Evolutionary conservation across 2,329 filamentous ascomycete genomes (phyloP).

Genomic region (Epichloe amarillans): DNA sequence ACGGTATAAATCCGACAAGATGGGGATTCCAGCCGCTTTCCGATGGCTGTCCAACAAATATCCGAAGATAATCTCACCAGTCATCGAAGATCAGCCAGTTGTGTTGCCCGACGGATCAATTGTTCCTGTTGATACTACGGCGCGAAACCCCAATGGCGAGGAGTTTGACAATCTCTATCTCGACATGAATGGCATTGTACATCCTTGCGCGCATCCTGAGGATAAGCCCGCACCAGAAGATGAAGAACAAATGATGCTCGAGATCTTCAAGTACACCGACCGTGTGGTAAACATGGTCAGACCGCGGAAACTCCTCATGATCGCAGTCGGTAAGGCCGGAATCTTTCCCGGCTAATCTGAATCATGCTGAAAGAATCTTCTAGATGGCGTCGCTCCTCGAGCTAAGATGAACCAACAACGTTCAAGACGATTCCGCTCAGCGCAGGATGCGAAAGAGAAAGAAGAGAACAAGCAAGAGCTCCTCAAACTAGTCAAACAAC

Average conservation of each 20-base stretch:
- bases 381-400: slow-evolving; percentile 90
- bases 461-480: slow-evolving; percentile 84
- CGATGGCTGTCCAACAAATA: slow-evolving; percentile 96
- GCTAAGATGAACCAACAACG: slow-evolving; percentile 99
- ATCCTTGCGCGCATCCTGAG: slow-evolving; percentile 96
- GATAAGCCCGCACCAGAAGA: slow-evolving; percentile 81
- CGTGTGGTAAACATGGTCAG: slow-evolving; percentile 98
- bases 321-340: slow-evolving; percentile 65
- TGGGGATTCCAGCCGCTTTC: slow-evolving; percentile 93
- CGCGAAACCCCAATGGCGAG: slow-evolving; percentile 89
- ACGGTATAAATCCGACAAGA: slow-evolving; percentile 21
- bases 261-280: slow-evolving; percentile 97
- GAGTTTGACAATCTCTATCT: slow-evolving; percentile 97
- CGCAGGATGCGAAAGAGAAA: slow-evolving; percentile 88
- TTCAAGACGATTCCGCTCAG: slow-evolving; percentile 85
- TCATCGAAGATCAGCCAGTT: slow-evolving; percentile 73
- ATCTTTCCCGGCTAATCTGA: background rate
- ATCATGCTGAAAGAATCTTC: slow-evolving; percentile 13
- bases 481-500: slow-evolving; percentile 67
- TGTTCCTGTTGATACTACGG: slow-evolving; percentile 73
- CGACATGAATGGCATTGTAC: slow-evolving; percentile 99
- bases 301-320: slow-evolving; percentile 90
- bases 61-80: slow-evolving; percentile 88
- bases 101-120: slow-evolving; percentile 67
- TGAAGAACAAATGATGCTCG: slow-evolving; percentile 99